Base-by-base conservation (phyloP, 345 rosid species). In the Gossypium bickii region DNA sequence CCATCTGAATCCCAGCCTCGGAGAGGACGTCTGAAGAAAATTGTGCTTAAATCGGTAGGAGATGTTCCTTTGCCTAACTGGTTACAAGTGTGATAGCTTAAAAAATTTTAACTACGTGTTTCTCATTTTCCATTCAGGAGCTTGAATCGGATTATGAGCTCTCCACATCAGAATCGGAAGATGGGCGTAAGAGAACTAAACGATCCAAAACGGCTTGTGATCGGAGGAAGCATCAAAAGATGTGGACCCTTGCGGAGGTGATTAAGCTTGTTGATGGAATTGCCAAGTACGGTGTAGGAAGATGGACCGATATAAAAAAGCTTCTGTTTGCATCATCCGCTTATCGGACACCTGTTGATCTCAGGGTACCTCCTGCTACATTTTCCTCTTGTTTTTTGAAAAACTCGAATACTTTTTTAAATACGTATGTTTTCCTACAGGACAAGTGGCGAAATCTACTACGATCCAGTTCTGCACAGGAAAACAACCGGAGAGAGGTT, bases 361-460 rank as follows among this genome's bases (percentile, higher is more conserved):
- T 94, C 78, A 88, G 98, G 95, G 97, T 94, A 89, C 78, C 63
- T 47, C 47, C 65, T 52, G 45, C 79, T 73, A 48, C 48, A 58
- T 18, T 13, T 76, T 69, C 6, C 58, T 53, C 8, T 18, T 73
- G 52, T 71, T 74, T 78, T 58, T 45, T 34, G 41, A 34, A 34
- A 55, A 69, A 48, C 43, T 80, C 38, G 58, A 72, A 76, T 63
- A 34, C 41, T 16, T 41, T 47, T 57, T 77, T 69, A 44, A 72
- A 18, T 25, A 44, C 11, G 44, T 12, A 25, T 77, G 45, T 45
- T 56, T 51, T 73, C 34, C 34, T 80, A 79, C 86, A 94, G 98
- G 98, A 92, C 74, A 94, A 94, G 81, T 94, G 98, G 98, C 87
- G 97, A 57, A 94, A 94, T 85, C 97, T 94, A 77, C 79, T 94